These are phyloP conservation scores for Aspergillus uvarum DNA, from an alignment of 2,329 filamentous ascomycete genomes.

Conservation along the genomic window DNA sequence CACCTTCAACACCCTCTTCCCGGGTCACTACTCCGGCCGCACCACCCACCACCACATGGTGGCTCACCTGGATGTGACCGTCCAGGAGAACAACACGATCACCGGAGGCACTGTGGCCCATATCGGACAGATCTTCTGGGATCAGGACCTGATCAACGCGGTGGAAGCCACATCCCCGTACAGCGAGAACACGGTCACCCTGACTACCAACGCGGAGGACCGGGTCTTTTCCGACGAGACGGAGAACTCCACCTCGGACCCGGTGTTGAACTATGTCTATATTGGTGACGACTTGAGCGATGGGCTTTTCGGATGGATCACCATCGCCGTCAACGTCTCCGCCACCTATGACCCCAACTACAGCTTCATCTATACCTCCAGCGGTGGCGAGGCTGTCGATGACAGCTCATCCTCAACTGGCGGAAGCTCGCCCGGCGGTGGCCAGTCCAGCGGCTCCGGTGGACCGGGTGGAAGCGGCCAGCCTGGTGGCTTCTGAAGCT, in stretches of 20 bases:
- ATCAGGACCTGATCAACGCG: conserved; percentile 53
- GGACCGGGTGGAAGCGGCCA: background rate
- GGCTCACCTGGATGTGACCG: conserved; percentile 28
- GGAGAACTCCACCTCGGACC: conserved; percentile 17
- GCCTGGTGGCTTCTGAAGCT: background rate
- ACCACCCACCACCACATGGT: conserved; percentile 33
- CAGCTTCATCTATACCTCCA: conserved; percentile 5
- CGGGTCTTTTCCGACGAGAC: conserved; percentile 16
- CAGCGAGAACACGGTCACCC: conserved; percentile 18
- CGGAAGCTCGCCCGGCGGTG: background rate
- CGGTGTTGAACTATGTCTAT: conserved; percentile 16
- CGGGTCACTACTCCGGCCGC: conserved; percentile 45
- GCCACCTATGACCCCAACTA: conserved; percentile 14
- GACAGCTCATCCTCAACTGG: conserved; percentile 4
- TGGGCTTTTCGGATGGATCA: conserved; percentile 19
- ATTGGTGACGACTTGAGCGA: conserved; percentile 15
- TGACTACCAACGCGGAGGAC: conserved; percentile 18
- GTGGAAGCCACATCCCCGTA: conserved; percentile 49
- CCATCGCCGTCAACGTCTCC: conserved; percentile 17
- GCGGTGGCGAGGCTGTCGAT: conserved; percentile 1
- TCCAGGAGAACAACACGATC: conserved; percentile 37
- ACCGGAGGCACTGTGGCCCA: conserved; percentile 53
- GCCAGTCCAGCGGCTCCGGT: background rate
- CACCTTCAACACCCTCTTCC: conserved; percentile 44
- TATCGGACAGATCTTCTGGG: conserved; percentile 62